Evolutionary conservation across 2,329 filamentous ascomycete species (phyloP).

Genomic region (Gyromitra esculenta): DNA sequence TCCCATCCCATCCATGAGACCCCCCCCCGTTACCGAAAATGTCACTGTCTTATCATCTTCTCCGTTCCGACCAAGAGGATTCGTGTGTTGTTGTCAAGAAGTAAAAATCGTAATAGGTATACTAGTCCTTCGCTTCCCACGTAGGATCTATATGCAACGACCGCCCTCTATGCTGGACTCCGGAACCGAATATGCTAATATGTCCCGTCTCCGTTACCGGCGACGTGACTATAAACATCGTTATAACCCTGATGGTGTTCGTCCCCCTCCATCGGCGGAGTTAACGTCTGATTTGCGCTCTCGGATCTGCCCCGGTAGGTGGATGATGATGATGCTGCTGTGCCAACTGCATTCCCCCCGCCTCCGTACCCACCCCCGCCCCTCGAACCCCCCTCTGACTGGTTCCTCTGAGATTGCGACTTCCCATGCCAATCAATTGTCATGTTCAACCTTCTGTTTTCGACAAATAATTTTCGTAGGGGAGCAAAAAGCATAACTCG

Average conservation of each 20-base stretch:
- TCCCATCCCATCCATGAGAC: conserved; percentile 29
- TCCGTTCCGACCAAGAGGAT: conserved; percentile 41
- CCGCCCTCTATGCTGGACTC: conserved; percentile 37
- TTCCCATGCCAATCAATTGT: conserved; percentile 58
- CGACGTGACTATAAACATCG: conserved; percentile 53
- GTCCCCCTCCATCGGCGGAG: conserved; percentile 54
- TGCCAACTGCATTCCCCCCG: conserved; percentile 52
- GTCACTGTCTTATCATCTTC: conserved; percentile 29
- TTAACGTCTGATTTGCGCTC: conserved; percentile 56
- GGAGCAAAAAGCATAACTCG: conserved; percentile 51
- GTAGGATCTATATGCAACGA: conserved; percentile 32
- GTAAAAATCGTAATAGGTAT: conserved; percentile 45
- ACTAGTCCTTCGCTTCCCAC: conserved; percentile 33
- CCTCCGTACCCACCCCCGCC: conserved; percentile 54
- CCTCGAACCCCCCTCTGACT: conserved; percentile 56
- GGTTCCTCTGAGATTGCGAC: conserved; percentile 58
- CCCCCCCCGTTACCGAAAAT: conserved; percentile 11
- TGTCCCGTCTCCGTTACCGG: conserved; percentile 52
- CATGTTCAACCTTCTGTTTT: conserved; percentile 57
- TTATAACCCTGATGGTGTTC: conserved; percentile 54
- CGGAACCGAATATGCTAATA: conserved; percentile 45
- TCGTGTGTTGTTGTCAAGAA: conserved; percentile 44
- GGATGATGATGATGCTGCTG: conserved; percentile 53
- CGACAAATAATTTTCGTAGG: conserved; percentile 53
- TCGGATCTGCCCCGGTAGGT: conserved; percentile 54